Percentiles rank a stretch among this genome's conserved stretches.
These are phyloP conservation scores for Ascochyta lentis DNA, from an alignment of 2,329 filamentous ascomycete species.

Conservation along the genomic window DNA sequence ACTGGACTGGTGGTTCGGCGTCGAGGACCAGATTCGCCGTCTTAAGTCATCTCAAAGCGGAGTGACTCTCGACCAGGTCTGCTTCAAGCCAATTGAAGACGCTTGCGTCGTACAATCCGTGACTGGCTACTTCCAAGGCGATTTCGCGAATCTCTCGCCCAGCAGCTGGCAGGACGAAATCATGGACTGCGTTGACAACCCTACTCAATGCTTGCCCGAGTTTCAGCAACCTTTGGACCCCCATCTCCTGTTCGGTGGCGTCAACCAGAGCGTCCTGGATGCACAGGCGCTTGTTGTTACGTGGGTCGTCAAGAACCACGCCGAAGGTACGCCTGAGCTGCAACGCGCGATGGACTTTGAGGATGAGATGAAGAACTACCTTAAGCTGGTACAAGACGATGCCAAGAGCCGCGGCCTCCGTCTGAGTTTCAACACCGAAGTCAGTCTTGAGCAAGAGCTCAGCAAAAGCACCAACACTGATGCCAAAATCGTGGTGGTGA, in stretches of 20 bases:
- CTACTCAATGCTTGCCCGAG: constrained; percentile 80
- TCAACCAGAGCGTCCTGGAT: constrained; percentile 70
- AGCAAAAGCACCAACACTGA: constrained; percentile 99
- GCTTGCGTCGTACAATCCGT: constrained; percentile 93
- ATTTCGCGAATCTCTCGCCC: constrained; percentile 66
- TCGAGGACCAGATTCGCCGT: constrained; percentile 77
- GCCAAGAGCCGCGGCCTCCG: constrained; percentile 79
- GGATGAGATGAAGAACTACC: constrained; percentile 72
- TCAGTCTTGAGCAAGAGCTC: constrained; percentile 91
- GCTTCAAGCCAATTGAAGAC: constrained; percentile 89
- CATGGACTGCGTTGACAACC: constrained; percentile 75
- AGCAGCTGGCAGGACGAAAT: constrained; percentile 76
- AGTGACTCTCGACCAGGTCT: constrained; percentile 80
- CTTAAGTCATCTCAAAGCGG: constrained; percentile 74
- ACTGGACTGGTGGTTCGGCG: constrained; percentile 89
- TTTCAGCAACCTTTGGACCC: constrained; percentile 90
- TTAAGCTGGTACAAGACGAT: constrained; percentile 81
- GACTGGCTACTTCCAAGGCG: constrained; percentile 83
- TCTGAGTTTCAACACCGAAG: constrained; percentile 93
- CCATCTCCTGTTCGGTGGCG: constrained; percentile 85
- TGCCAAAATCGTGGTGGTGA: constrained; percentile 93
- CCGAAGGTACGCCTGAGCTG: constrained; percentile 74
- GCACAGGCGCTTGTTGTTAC: constrained; percentile 85
- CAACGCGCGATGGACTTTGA: constrained; percentile 89
- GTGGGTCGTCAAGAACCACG: constrained; percentile 91